A percentile compares a stretch with the other conserved stretches of the same genome.
Evolutionary conservation across 2,329 filamentous ascomycete species (phyloP).

Genomic region (Arachnomyces sp.): DNA sequence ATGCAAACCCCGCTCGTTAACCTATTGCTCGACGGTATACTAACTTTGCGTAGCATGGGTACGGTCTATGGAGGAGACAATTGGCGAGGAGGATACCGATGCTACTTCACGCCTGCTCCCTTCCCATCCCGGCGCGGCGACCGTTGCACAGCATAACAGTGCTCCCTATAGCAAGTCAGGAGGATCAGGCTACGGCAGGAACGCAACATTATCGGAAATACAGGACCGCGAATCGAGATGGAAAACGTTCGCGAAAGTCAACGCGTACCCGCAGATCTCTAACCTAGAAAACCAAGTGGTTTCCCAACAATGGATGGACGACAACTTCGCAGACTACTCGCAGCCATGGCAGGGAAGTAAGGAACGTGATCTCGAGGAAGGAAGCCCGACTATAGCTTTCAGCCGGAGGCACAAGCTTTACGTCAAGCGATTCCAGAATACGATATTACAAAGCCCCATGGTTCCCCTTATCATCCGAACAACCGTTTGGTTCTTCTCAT

Average conservation of each 20-base stretch:
- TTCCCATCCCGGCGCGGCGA: constrained; percentile 7
- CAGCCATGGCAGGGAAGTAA: constrained; percentile 45
- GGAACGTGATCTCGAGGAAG: constrained; percentile 44
- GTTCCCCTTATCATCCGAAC: constrained; percentile 78
- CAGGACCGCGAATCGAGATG: constrained; percentile 36
- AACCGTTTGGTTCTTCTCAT: constrained; percentile 72
- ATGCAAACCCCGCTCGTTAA: too few species aligned
- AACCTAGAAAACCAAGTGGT: constrained; percentile 33
- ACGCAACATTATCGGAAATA: not conserved
- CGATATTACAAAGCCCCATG: constrained; percentile 70
- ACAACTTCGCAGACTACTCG: constrained; percentile 38
- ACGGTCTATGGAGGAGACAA: constrained; percentile 3
- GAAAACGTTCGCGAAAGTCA: constrained; percentile 36
- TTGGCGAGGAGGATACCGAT: not conserved
- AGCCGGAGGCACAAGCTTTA: constrained; percentile 45
- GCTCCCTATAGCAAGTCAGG: constrained; percentile 3
- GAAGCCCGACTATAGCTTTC: constrained; percentile 41
- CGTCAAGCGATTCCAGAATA: constrained; percentile 55
- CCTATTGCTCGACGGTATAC: not conserved
- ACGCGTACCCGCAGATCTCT: constrained; percentile 33
- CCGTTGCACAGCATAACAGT: constrained; percentile 13
- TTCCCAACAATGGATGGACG: constrained; percentile 37
- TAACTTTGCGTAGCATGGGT: constrained; percentile 12
- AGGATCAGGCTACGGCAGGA: too few species aligned
- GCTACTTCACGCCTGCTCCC: constrained; percentile 5